Conservation (phyloP, 1,139 yeast species). For the Nematodospora anomalae region DNA sequence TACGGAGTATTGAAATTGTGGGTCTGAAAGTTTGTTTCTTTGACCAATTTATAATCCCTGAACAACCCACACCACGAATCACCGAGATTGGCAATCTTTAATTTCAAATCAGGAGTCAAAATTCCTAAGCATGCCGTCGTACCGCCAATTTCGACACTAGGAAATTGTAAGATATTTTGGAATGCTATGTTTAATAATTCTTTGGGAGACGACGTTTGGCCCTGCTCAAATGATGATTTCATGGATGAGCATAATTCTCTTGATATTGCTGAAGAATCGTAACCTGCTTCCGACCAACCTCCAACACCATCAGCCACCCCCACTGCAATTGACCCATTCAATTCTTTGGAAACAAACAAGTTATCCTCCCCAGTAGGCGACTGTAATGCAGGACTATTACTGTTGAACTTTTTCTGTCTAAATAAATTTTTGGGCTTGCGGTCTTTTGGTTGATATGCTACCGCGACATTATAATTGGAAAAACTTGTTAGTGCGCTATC, state of each 20-base stretch:
- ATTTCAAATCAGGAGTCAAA: constrained; percentile 48
- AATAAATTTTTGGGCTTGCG: constrained; percentile 51
- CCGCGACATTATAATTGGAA: constrained; percentile 54
- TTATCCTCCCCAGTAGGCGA: constrained; percentile 90
- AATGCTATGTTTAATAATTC: constrained; percentile 58
- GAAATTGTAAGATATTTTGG: constrained; percentile 48
- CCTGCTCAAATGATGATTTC: constrained; percentile 27
- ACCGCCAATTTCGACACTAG: constrained; percentile 85
- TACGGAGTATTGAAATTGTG: constrained; percentile 90
- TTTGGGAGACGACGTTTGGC: constrained; percentile 35
- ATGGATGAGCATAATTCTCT: constrained; percentile 60
- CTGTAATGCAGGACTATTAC: constrained; percentile 33
- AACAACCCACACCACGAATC: constrained; percentile 95
- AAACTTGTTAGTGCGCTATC: constrained; percentile 24
- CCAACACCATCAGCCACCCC: constrained; percentile 99
- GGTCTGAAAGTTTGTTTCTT: constrained; percentile 76
- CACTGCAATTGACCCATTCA: constrained; percentile 55
- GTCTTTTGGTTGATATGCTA: constrained; percentile 73
- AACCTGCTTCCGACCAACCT: constrained; percentile 93
- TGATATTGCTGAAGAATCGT: constrained; percentile 80
- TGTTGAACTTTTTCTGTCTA: constrained; percentile 21
- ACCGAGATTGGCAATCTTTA: constrained; percentile 80
- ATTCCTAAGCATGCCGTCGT: constrained; percentile 91
- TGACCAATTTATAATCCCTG: constrained; percentile 59
- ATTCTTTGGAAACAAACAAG: constrained; percentile 55